Evolutionary conservation across 495 filamentous ascomycete genomes (phyloP).

Genomic region (Aspergillus panamensis): DNA sequence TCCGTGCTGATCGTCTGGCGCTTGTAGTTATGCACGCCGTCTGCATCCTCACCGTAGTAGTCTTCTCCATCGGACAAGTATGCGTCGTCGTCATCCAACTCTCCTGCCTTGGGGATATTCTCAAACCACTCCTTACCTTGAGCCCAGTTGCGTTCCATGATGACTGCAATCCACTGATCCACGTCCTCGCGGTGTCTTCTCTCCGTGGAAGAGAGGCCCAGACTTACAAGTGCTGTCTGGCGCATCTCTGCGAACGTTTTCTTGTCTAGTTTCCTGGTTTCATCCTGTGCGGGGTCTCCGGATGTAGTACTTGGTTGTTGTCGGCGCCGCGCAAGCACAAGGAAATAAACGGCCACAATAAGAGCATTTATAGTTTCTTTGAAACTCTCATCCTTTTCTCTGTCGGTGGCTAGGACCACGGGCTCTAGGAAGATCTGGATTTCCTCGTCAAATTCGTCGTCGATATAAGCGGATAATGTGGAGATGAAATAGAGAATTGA

Average conservation of each 20-base stretch:
- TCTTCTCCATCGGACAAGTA: conserved; percentile 31
- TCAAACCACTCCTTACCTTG: conserved; percentile 63
- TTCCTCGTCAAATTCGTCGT: conserved; percentile 39
- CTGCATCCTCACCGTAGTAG: conserved; percentile 36
- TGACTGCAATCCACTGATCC: conserved; percentile 54
- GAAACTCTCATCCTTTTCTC: conserved; percentile 37
- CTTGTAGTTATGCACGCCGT: conserved; percentile 23
- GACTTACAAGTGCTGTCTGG: conserved; percentile 41
- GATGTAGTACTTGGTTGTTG: conserved; percentile 23
- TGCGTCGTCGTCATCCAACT: conserved; percentile 39
- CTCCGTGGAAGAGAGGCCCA: conserved; percentile 35
- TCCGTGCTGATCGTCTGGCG: conserved; percentile 14
- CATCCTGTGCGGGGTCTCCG: conserved; percentile 19
- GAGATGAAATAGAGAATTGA: conserved; percentile 49
- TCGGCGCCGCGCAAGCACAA: conserved; percentile 47
- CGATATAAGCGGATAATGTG: conserved; percentile 26
- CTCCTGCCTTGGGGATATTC: conserved; percentile 46
- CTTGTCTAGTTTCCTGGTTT: conserved; percentile 42
- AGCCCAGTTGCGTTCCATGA: conserved; percentile 59
- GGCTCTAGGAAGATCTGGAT: conserved; percentile 37
- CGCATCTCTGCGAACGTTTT: conserved; percentile 50
- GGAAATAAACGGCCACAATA: conserved; percentile 68
- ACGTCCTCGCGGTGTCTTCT: conserved; percentile 50
- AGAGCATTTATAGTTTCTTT: conserved; percentile 41
- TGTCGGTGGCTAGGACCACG: conserved; percentile 28